Percentiles rank a stretch among this genome's conserved stretches.
Conservation (phyloP, 2,329 filamentous ascomycete species). For the Diaporthe caulivora region DNA sequence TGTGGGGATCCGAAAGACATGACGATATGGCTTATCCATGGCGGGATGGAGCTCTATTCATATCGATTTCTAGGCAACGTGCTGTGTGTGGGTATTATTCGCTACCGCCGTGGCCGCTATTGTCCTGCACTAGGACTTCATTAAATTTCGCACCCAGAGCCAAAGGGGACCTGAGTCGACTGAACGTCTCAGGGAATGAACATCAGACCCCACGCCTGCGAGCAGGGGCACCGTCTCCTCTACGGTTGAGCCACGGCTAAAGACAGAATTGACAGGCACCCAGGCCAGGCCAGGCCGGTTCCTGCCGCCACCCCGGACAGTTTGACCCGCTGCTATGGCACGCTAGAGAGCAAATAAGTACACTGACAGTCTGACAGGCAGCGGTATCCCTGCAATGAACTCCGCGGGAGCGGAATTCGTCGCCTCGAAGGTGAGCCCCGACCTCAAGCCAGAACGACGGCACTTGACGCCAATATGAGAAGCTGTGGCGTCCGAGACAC, state of each 20-base stretch:
- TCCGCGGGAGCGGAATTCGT: not conserved
- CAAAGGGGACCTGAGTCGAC: not conserved
- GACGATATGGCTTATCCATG: not conserved
- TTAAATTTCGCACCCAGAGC: not conserved
- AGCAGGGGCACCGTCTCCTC: not conserved
- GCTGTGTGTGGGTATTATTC: not conserved
- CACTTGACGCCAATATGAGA: not conserved
- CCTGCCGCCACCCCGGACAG: slow-evolving; percentile 5
- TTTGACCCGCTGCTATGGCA: slow-evolving; percentile 31
- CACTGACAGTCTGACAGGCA: slow-evolving; percentile 26
- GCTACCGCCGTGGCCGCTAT: not conserved
- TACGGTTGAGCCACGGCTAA: not conserved
- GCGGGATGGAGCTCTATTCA: not conserved
- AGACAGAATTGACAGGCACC: not conserved
- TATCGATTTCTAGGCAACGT: not conserved
- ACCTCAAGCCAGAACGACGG: not conserved
- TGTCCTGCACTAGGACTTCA: too few species aligned
- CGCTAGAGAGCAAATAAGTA: slow-evolving; percentile 14
- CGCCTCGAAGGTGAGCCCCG: not conserved
- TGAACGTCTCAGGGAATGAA: not conserved
- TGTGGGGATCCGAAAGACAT: not conserved
- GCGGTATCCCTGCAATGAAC: slow-evolving; percentile 22
- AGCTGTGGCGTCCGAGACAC: not conserved
- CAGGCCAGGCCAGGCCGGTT: not conserved
- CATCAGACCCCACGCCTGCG: not conserved